Base-by-base conservation (phyloP, 2,329 filamentous ascomycete species). In the Grosmannia clavigera region DNA sequence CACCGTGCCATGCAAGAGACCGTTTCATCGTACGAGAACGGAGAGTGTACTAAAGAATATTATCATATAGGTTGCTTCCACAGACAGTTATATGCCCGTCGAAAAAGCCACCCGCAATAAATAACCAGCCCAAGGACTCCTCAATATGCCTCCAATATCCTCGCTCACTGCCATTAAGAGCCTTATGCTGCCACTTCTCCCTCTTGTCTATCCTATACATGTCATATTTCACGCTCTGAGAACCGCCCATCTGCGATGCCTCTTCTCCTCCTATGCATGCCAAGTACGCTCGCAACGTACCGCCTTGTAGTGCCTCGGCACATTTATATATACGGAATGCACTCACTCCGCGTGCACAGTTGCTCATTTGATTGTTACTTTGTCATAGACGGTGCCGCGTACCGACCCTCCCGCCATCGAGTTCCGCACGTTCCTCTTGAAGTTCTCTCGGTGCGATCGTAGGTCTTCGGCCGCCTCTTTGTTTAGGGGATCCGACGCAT, bases 401-500 rank as follows among this genome's bases (percentile, higher is more conserved):
- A 97, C 85, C 0, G 75, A 75, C 7, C 91, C 90, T 58, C 94
- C 94, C 3, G 77, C 79, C 89, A 99, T 96, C 7, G 90, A 81
- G 27, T 80, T 81, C 68, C 88, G 82, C 48, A 97, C 94, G 69
- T 97, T 96, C 63, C 90, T 81, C 79, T 92, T 94, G 76, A 99
- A 99, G 35, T 80, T 83, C 59, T 97, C 94, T 46, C 91, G 78
- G 72, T 94, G 95, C 55, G 80, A 79, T 68, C 92, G 85, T 66
- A 99, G 78, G 70, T 97, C 94, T 63, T 96, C 91, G 4, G 94
- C 94, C 0, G 94, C 94, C 69, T 97, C 92, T 78, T 99, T 96
- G 75, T 99, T 99, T 63, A 99, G 77, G n/a, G 94, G 94, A 70
- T 99, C 94, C 56, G 88, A 92, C 11, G 94, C 91, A 70, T 99